Evolutionary conservation across 257 asterid species (phyloP), one percentile per base, ranked within the genome.

Genomic region (Thymus quinquecostatus): DNA sequence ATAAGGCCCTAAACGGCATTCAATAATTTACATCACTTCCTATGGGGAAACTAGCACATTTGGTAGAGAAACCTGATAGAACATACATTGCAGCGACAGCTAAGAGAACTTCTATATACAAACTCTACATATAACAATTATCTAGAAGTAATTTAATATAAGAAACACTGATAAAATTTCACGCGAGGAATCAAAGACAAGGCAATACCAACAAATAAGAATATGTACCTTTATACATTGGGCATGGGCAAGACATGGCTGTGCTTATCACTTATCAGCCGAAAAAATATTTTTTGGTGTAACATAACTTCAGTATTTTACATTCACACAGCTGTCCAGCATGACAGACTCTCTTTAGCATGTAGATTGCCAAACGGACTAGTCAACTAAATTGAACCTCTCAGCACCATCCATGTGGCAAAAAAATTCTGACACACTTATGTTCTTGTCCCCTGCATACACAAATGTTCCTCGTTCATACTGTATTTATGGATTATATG

Each of bases 251-350:
- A 47, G 62, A 69, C 75, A 70, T 68, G 72, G 63, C 55, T 40
- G 44, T 77, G 65, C 34, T 62, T 53, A 38, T 66, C 49, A 44
- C 49, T 10, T 44, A 38, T 38, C 68, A 72, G 76, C 78, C 36
- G 67, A 44, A 69, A 21, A 73, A 61, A 10, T 63, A 59, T 49
- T 54, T 74, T 70, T 51, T 14, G 68, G 59, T 82, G 73, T 55
- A 59, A 73, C 68, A 45, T 47, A 67, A 62, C 66, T 60, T 71
- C 49, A 38, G 70, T 56, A 49, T 40, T 78, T 68, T 60, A 49
- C 57, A 48, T 66, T 75, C 79, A 62, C 81, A 75, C 77, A 59
- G 77, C 75, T 74, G 73, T 78, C 77, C 75, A 74, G 77, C 66
- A 47, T 44, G 61, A 66, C 61, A 63, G 58, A 47, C 70, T 69